phyloP scores from a whole-genome alignment of 345 rosid genomes.

The Carallia brachiata region DNA sequence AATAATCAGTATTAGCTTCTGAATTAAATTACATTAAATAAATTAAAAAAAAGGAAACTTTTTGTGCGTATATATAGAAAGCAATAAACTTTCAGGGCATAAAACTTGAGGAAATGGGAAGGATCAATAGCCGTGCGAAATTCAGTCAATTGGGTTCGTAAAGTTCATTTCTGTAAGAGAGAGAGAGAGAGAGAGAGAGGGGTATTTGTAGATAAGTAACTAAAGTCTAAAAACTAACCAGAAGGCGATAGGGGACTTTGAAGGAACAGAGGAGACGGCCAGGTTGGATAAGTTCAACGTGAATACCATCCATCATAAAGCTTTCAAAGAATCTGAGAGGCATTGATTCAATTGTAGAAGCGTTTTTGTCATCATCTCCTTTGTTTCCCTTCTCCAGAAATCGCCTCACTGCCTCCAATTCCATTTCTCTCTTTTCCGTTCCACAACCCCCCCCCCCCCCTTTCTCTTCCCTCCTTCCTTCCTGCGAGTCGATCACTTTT shows the following conservation, averaged over 20 bases:
- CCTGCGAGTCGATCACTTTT: no score
- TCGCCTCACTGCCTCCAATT: constrained; percentile 52
- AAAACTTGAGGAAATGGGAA: no score
- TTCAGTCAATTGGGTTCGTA: no score
- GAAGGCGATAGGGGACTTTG: constrained; percentile 68
- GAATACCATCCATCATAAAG: constrained; percentile 61
- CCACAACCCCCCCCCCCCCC: not conserved
- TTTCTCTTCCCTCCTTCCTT: no score
- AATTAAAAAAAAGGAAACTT: not conserved
- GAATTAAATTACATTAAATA: not conserved
- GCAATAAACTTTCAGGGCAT: no score
- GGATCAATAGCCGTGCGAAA: no score
- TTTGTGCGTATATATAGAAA: no score
- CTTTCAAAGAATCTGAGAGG: constrained; percentile 58
- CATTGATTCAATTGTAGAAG: constrained; percentile 34
- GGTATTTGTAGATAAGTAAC: not conserved
- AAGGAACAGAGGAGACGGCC: constrained; percentile 80
- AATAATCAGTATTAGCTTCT: not conserved
- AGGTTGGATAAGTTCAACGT: constrained; percentile 57
- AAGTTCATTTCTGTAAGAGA: not conserved
- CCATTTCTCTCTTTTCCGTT: constrained; percentile 31
- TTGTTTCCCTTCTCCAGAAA: constrained; percentile 69
- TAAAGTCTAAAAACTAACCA: no score
- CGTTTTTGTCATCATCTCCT: constrained; percentile 31
- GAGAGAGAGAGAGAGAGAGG: not conserved